A percentile compares a stretch with the other conserved stretches of the same genome.
These are phyloP conservation scores for Pichia paraexigua DNA, from an alignment of 805 yeast genomes.

Conservation along the genomic window DNA sequence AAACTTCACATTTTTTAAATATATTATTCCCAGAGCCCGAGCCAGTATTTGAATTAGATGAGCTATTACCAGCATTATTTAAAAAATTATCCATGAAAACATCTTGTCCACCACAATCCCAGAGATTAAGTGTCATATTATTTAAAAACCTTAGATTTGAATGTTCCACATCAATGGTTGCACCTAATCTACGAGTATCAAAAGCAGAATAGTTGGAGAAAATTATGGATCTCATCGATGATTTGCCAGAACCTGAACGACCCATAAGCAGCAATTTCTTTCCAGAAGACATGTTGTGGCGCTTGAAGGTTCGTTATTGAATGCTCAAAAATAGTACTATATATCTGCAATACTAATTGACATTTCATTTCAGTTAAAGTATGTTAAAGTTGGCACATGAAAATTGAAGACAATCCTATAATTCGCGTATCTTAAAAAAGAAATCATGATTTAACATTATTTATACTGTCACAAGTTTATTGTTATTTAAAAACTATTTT, in stretches of 20 bases:
- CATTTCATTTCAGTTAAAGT: background rate
- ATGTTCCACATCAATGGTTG: constrained; percentile 98
- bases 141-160: constrained; percentile 89
- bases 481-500: too few relatives aligned
- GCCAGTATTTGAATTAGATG: constrained; percentile 33
- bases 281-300: constrained; percentile 26
- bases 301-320: background rate
- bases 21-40: constrained; percentile 48
- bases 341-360: background rate
- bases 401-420: background rate
- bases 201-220: constrained; percentile 94
- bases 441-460: too few relatives aligned
- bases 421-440: background rate
- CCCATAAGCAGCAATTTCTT: constrained; percentile 71
- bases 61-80: constrained; percentile 19
- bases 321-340: too few relatives aligned
- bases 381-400: background rate
- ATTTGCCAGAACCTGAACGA: constrained; percentile 94
- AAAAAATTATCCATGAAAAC: constrained; percentile 88
- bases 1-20: constrained; percentile 90
- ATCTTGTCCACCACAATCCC: constrained; percentile 99
- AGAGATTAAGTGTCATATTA: constrained; percentile 86
- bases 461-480: too few relatives aligned
- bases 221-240: constrained; percentile 94
- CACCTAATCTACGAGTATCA: constrained; percentile 91